Percentiles rank a stretch among this genome's conserved stretches.
Evolutionary conservation across 345 rosid genomes (phyloP).

Genomic region (Rhodamnia argentea): DNA sequence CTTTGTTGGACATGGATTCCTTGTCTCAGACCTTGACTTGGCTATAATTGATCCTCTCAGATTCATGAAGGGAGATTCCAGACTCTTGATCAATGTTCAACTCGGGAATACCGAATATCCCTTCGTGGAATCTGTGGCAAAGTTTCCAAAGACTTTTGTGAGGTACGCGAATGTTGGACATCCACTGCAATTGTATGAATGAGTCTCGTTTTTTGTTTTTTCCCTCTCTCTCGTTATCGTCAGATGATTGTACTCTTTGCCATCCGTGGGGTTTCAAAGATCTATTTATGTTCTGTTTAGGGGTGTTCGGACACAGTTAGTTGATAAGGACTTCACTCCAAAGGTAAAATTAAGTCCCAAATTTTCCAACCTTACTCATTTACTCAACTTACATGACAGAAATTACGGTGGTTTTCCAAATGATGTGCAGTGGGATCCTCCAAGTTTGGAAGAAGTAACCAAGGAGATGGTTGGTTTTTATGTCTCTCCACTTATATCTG

Average conservation of each 20-base stretch:
- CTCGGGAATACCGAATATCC: slow-evolving; percentile 64
- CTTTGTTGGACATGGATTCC: neutral
- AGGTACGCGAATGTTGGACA: slow-evolving; percentile 30
- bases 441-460: slow-evolving; percentile 36
- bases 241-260: neutral
- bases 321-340: slow-evolving; percentile 89
- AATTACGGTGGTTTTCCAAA: neutral
- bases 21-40: neutral
- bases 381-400: neutral
- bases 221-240: fast-evolving
- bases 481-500: slow-evolving; percentile 28
- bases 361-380: neutral
- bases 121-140: slow-evolving; percentile 38
- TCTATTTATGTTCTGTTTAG: neutral
- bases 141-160: slow-evolving; percentile 65
- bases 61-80: slow-evolving; percentile 87
- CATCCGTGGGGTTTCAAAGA: neutral
- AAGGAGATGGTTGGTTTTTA: slow-evolving; percentile 48
- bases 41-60: slow-evolving; percentile 17
- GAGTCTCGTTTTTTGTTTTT: neutral
- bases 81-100: slow-evolving; percentile 74
- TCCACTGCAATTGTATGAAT: neutral
- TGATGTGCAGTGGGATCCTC: slow-evolving; percentile 56
- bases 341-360: slow-evolving; percentile 27
- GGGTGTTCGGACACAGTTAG: slow-evolving; percentile 72